phyloP scores from a whole-genome alignment of 202 grass and related monocot genomes.

The Tripidium arundinaceum region DNA sequence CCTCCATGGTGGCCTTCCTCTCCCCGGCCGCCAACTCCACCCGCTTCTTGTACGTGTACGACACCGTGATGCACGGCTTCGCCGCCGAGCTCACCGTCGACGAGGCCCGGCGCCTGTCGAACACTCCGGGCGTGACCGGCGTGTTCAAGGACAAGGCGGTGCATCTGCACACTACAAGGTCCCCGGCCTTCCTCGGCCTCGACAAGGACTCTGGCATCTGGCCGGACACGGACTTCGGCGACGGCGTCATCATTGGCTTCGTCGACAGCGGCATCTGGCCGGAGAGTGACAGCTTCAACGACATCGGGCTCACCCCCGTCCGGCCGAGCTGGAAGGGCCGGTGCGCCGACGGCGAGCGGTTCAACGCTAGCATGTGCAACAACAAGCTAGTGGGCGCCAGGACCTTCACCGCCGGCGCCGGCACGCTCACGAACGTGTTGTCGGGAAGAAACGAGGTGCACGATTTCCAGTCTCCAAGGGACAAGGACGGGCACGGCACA shows the following conservation, averaged over 20 bases:
- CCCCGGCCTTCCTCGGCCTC: constrained; percentile 41
- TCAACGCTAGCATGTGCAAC: constrained; percentile 34
- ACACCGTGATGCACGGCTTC: constrained; percentile 50
- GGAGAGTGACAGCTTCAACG: constrained; percentile 52
- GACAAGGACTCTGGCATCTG: neutral
- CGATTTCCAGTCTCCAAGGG: constrained; percentile 30
- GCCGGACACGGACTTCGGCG: constrained; percentile 18
- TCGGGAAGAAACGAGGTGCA: neutral
- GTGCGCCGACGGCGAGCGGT: neutral
- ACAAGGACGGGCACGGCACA: constrained; percentile 41
- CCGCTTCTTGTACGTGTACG: constrained; percentile 38
- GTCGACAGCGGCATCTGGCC: constrained; percentile 55
- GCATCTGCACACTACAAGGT: constrained; percentile 34
- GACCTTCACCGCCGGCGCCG: neutral
- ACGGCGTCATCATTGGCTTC: constrained; percentile 52
- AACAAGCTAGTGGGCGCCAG: constrained; percentile 48
- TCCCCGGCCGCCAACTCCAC: neutral
- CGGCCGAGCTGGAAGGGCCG: constrained; percentile 26
- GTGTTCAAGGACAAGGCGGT: neutral
- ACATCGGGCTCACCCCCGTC: constrained; percentile 37
- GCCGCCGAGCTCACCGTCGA: constrained; percentile 17
- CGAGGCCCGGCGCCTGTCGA: constrained; percentile 27
- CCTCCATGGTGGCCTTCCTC: constrained; percentile 30
- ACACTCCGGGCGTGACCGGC: constrained; percentile 17
- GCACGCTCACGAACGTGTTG: neutral